Evolutionary conservation across 345 rosid genomes (phyloP), one percentile per base, ranked within the genome.

Genomic region (Zanthoxylum bungeanum): DNA sequence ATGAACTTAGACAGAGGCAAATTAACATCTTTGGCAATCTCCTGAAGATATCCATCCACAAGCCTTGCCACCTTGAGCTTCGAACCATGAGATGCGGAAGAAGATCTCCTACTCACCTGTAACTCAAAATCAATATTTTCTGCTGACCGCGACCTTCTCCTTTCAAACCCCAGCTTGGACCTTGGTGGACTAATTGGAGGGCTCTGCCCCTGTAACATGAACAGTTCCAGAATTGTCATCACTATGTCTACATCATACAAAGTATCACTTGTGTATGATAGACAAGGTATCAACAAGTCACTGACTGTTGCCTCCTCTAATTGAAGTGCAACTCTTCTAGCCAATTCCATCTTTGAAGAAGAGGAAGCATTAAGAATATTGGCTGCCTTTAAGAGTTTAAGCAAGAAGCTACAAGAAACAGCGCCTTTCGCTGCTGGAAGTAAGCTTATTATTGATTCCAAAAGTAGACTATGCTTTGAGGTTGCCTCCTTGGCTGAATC

Each of bases 31-130:
- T 75, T 80, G 33, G 93, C 93, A 76, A 95, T 87, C 83, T 85
- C 93, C 77, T 85, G 92, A 47, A 92, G 92, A 73, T 86, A 95
- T 25, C 88, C 86, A 84, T 95, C 99, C 2, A 95, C 88, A 64
- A 92, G 87, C 89, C 88, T 95, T 72, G 99, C 94, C 9, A 95
- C 99, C 80, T 95, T 95, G 72, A 92, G 76, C 81, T 95, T 95
- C 52, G 97, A 85, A 81, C 97, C 82, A 75, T 95, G 99, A 16
- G 98, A 91, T 42, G 97, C 99, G 44, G 98, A 92, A 79, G 98
- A 95, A 16, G 99, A 95, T 77, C 98, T 85, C 64, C 99, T 86
- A 69, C 94, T 91, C 40, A 87, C 96, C 58, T 92, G 99, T 46
- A 91, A 88, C 78, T 88, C 98, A 66, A 87, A 81, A 73, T 89